A percentile compares a stretch with the other conserved stretches of the same genome.
Conservation (phyloP, 495 filamentous ascomycete species). For the Astrothelium subdiscretum region DNA sequence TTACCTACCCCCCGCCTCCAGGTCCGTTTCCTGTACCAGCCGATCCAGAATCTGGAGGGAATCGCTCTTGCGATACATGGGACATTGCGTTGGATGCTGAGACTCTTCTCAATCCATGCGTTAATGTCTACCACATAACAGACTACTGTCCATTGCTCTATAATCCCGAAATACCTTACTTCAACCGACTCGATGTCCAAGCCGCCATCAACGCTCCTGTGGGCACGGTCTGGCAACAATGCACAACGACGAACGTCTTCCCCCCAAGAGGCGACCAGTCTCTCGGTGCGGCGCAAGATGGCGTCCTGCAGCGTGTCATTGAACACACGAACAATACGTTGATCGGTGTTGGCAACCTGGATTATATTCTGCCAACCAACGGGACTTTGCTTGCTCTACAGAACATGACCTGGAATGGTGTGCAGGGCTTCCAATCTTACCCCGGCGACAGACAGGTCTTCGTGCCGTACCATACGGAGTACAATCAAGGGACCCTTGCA, state of each 20-base stretch:
- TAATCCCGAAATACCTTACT: slow-evolving; percentile 64
- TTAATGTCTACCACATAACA: slow-evolving; percentile 46
- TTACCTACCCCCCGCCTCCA: slow-evolving; percentile 42
- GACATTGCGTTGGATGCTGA: slow-evolving; percentile 36
- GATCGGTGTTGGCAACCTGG: slow-evolving; percentile 54
- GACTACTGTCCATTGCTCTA: slow-evolving; percentile 35
- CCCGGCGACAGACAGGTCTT: slow-evolving; percentile 46
- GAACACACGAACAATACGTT: slow-evolving; percentile 53
- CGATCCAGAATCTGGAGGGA: slow-evolving; percentile 4
- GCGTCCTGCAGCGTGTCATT: slow-evolving; percentile 28
- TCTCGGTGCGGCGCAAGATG: slow-evolving; percentile 31
- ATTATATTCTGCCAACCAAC: slow-evolving; percentile 50
- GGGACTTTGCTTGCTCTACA: slow-evolving; percentile 61
- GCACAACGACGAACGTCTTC: slow-evolving; percentile 24
- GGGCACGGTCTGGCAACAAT: slow-evolving; percentile 45
- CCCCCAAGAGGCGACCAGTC: slow-evolving; percentile 4
- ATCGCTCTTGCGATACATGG: slow-evolving; percentile 39
- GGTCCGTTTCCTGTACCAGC: slow-evolving; percentile 41
- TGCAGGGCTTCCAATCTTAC: slow-evolving; percentile 47
- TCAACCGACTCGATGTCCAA: slow-evolving; percentile 47
- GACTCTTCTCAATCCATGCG: slow-evolving; percentile 45
- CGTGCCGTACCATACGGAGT: slow-evolving; percentile 47
- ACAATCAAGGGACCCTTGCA: slow-evolving; percentile 24
- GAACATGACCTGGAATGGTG: slow-evolving; percentile 61
- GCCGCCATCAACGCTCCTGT: slow-evolving; percentile 44